These are phyloP conservation scores for Fusarium sp. DNA, from an alignment of 2,329 filamentous ascomycete species.

Conservation along the genomic window DNA sequence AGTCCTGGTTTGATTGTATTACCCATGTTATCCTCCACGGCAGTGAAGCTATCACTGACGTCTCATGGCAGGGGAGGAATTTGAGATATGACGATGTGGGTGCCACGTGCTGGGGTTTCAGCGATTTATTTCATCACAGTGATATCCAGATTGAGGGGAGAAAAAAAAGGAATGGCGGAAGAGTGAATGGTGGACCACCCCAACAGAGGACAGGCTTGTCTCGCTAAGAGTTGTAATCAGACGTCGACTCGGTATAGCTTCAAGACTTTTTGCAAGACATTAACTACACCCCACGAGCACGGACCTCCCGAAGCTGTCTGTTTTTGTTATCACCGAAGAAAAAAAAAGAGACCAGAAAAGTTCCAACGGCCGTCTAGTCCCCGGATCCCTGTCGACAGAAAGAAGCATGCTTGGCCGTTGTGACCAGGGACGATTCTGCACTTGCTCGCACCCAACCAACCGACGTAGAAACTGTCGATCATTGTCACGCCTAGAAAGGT, in stretches of 20 bases:
- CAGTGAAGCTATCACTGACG: background rate
- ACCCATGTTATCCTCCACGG: background rate
- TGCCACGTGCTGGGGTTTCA: conserved; percentile 22
- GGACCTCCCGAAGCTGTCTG: background rate
- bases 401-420: conserved; percentile 8
- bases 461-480: conserved; percentile 20
- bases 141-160: background rate
- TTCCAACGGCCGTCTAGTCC: conserved; percentile 21
- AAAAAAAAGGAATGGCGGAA: background rate
- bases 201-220: background rate
- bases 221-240: background rate
- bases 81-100: background rate
- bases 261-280: background rate
- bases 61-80: background rate
- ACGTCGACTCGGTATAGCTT: background rate
- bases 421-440: background rate
- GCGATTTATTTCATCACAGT: background rate
- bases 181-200: background rate
- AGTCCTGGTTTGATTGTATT: background rate
- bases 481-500: conserved; percentile 15
- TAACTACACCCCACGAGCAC: conserved; percentile 5
- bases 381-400: conserved; percentile 19
- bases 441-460: conserved; percentile 1
- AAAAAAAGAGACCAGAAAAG: conserved; percentile 3
- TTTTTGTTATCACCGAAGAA: conserved; percentile 10